Percentiles rank a stretch among this genome's conserved stretches.
These are phyloP conservation scores for Didymella pinodella DNA, from an alignment of 2,329 filamentous ascomycete genomes.

Conservation along the genomic window DNA sequence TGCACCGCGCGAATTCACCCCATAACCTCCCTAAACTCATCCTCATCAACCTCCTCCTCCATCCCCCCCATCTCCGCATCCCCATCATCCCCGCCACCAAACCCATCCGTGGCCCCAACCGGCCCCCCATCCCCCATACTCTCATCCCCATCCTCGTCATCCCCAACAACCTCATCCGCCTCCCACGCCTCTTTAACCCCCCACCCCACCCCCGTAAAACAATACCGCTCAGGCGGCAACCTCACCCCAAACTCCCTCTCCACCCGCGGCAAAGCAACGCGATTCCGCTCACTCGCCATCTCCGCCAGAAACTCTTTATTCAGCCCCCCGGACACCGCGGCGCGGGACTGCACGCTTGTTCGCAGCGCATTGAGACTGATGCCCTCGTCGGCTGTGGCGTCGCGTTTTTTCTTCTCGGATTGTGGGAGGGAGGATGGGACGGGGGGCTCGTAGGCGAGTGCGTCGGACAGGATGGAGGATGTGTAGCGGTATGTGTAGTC, in stretches of 20 bases:
- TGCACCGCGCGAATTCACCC: constrained; percentile 19
- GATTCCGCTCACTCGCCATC: constrained; percentile 64
- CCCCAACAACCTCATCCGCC: constrained; percentile 69
- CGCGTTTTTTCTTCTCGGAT: constrained; percentile 35
- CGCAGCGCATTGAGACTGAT: constrained; percentile 73
- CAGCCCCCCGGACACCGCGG: constrained; percentile 37
- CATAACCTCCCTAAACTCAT: constrained; percentile 56
- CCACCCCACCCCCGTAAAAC: constrained; percentile 49
- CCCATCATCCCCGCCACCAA: constrained; percentile 2
- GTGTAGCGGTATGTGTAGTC: constrained; percentile 88
- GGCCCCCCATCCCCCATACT: constrained; percentile 39
- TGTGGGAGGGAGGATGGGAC: constrained; percentile 17
- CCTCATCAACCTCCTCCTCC: constrained; percentile 51
- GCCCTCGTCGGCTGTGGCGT: constrained; percentile 46
- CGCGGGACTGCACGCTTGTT: constrained; percentile 65
- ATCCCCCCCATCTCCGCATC: constrained; percentile 45
- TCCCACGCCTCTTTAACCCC: constrained; percentile 61
- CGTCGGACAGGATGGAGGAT: constrained; percentile 73
- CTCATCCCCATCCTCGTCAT: constrained; percentile 64
- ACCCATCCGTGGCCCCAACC: constrained; percentile 21
- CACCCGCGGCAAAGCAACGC: constrained; percentile 51
- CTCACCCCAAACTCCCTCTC: constrained; percentile 65
- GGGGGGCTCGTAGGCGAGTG: constrained; percentile 46
- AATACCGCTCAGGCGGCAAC: constrained; percentile 68
- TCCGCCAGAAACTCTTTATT: constrained; percentile 81